A percentile compares a stretch with the other conserved stretches of the same genome.
Conservation (phyloP, 371 early-diverging fungal species). For the Mucor irregularis region DNA sequence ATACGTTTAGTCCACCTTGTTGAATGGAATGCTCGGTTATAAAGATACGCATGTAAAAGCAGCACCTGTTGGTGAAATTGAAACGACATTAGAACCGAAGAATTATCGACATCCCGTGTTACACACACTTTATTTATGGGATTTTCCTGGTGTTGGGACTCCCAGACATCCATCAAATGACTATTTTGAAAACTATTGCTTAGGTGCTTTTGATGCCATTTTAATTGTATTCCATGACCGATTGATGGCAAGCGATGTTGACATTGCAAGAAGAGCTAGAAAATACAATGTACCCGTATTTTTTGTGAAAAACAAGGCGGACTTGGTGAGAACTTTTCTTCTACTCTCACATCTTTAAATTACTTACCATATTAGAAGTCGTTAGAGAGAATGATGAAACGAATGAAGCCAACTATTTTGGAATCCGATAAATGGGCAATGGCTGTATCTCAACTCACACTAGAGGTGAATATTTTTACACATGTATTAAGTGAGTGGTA, state of each 20-base stretch:
- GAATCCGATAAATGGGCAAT: slow-evolving; percentile 24
- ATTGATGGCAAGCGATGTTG: slow-evolving; percentile 33
- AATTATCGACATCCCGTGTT: slow-evolving; percentile 25
- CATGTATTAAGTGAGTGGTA: background rate
- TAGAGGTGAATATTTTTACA: slow-evolving; percentile 14
- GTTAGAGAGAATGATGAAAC: slow-evolving; percentile 2
- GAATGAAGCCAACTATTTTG: background rate
- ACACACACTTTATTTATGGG: slow-evolving; percentile 28
- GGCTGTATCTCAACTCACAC: slow-evolving; percentile 20
- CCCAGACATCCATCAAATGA: slow-evolving; percentile 10
- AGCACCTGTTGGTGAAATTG: slow-evolving; percentile 28
- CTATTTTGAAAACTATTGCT: slow-evolving; percentile 28
- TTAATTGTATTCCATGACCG: slow-evolving; percentile 34
- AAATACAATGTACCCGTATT: slow-evolving; percentile 24
- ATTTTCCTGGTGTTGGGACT: slow-evolving; percentile 33
- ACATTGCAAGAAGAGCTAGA: slow-evolving; percentile 26
- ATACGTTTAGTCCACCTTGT: slow-evolving; percentile 33
- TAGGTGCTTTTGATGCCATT: slow-evolving; percentile 36
- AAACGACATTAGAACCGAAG: slow-evolving; percentile 23
- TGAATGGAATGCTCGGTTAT: slow-evolving; percentile 37
- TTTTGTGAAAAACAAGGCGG: slow-evolving; percentile 31
- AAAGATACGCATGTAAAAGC: slow-evolving; percentile 18
- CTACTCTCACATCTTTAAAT: background rate
- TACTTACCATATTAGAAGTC: too few relatives aligned
- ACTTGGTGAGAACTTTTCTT: slow-evolving; percentile 24